Percentiles rank a stretch among this genome's conserved stretches.
These are phyloP conservation scores for Aspergillus sp. DNA, from an alignment of 2,329 filamentous ascomycete species.

Conservation along the genomic window DNA sequence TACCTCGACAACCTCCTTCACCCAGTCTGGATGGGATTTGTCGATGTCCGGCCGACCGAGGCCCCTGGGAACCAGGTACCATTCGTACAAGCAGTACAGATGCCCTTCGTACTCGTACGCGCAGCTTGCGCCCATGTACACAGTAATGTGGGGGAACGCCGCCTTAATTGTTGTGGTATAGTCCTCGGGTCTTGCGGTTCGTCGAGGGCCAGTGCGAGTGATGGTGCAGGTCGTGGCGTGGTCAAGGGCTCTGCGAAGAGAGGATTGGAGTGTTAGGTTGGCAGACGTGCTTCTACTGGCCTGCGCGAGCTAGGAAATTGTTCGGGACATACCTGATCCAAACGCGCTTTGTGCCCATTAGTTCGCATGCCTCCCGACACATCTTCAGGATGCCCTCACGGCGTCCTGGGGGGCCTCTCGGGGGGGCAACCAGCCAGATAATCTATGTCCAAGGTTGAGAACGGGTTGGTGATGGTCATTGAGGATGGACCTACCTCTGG, in stretches of 20 bases:
- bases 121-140: background rate
- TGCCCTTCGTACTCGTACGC: background rate
- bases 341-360: background rate
- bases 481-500: too few relatives aligned
- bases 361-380: background rate
- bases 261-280: background rate
- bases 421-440: background rate
- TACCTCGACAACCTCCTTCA: background rate
- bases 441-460: background rate
- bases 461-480: background rate
- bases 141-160: background rate
- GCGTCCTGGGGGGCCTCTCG: background rate
- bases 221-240: background rate
- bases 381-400: background rate
- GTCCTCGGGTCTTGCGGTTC: too few relatives aligned
- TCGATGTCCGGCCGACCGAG: background rate
- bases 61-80: too few relatives aligned
- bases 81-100: background rate
- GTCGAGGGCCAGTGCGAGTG: background rate
- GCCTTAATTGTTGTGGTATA: background rate
- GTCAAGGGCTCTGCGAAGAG: background rate
- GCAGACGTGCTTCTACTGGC: too few relatives aligned
- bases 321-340: constrained; percentile 1
- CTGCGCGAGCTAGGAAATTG: too few relatives aligned
- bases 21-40: background rate